phyloP scores from a whole-genome alignment of 768 basidiomycete species.

The Macrolepiota dolichaula region DNA sequence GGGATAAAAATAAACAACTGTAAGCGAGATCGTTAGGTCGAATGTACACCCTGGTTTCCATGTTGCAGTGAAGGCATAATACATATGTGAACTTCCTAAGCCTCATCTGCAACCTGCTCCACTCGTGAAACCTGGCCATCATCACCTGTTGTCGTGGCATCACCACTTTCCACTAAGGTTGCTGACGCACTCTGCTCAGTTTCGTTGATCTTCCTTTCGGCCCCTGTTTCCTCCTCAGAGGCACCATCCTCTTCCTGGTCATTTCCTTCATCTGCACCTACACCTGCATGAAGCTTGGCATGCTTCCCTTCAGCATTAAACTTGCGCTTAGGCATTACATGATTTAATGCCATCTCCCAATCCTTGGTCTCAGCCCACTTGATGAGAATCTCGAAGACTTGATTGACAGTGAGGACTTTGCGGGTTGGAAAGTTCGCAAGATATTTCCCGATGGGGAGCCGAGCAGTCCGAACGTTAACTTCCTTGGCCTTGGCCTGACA shows the following conservation, averaged over 20 bases:
- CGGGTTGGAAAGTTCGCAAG: slow-evolving; percentile 80
- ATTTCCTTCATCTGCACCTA: slow-evolving; percentile 17
- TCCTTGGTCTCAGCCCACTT: slow-evolving; percentile 83
- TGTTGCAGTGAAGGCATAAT: background rate
- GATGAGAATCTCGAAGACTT: slow-evolving; percentile 89
- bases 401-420: slow-evolving; percentile 97
- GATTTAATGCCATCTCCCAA: slow-evolving; percentile 85
- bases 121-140: no score
- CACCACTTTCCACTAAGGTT: background rate
- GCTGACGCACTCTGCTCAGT: background rate
- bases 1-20: background rate
- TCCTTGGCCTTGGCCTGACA: slow-evolving; percentile 83
- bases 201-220: background rate
- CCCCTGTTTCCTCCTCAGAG: background rate
- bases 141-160: background rate
- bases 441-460: slow-evolving; percentile 93
- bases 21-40: background rate
- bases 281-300: slow-evolving; percentile 9
- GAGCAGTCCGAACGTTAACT: slow-evolving; percentile 77
- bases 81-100: background rate
- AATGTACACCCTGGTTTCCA: background rate
- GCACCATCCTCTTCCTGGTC: slow-evolving; percentile 11
- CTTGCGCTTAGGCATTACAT: slow-evolving; percentile 92
- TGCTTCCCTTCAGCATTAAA: slow-evolving; percentile 51
- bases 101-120: no score